Evolutionary conservation across 805 yeast genomes (phyloP), one percentile per base, ranked within the genome.

Genomic region (Sporopachydermia lactativora): DNA sequence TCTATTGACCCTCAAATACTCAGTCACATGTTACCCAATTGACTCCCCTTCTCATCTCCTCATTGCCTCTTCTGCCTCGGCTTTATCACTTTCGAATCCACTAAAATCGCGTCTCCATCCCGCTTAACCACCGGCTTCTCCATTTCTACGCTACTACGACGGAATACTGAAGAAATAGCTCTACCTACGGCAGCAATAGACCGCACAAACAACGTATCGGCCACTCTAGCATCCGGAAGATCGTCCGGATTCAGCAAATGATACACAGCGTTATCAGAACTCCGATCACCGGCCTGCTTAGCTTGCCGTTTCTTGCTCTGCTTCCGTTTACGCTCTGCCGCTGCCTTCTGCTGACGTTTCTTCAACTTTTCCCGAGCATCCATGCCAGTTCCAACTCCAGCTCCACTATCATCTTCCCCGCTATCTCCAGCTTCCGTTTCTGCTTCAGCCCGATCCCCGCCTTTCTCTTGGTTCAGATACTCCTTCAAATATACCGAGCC

Each of bases 401-500:
- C 8, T 8, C 31, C 31, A n/a, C n/a, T n/a, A 35, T 60, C 62
- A 3, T 49, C 57, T 5, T 59, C 59, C 4, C 50, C 54, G 15
- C 52, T 52, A 8, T 50, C 59, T 19, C 49, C 51, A 5, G 47
- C 52, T 2, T 57, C 63, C 4, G 49, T 55, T 2, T 49, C 55
- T 5, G 43, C 54, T n/a, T 59, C 61, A 28, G 47, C 51, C 24
- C 58, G 51, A 17, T 51, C 41, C n/a, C 41, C 31, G 37, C 46
- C 46, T 51, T 36, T 36, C 11, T 36, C 39, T 6, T 60, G 62
- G 19, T 64, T 61, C n/a, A n/a, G n/a, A 31, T 64, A 62, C 45
- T 73, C 78, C 4, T 72, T 56, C 17, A 74, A 54, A 53, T 59
- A 72, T 6, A 80, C 78, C 1, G 62, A 55, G 11, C 83, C 84